Conservation (phyloP, 169 alveolate genomes). For the Cystoisospora suis region DNA sequence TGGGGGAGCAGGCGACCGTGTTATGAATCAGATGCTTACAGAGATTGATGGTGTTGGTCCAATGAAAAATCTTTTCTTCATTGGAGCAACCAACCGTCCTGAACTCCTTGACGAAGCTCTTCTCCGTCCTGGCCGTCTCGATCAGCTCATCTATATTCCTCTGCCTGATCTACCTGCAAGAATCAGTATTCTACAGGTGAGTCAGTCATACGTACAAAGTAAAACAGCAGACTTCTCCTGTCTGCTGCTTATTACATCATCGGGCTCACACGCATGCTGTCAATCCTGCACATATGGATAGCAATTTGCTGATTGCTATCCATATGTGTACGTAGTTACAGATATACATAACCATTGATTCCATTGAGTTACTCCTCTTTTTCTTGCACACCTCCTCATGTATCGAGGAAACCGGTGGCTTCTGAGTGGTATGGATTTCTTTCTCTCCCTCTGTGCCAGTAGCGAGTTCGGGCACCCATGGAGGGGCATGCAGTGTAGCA, state of each 20-base stretch:
- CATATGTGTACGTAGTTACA: not conserved
- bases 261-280: no score
- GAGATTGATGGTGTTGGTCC: slow-evolving; percentile 99
- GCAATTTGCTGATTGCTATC: not conserved
- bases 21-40: slow-evolving; percentile 98
- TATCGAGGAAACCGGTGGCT: no score
- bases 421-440: no score
- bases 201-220: slow-evolving; percentile 24
- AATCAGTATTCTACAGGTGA: slow-evolving; percentile 89
- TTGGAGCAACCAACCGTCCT: slow-evolving; percentile 99
- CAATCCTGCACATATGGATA: not conserved
- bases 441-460: no score
- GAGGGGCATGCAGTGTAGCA: no score
- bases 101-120: slow-evolving; percentile 99
- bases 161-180: slow-evolving; percentile 99
- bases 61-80: slow-evolving; percentile 98
- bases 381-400: not conserved
- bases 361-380: not conserved
- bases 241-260: no score
- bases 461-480: no score
- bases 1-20: slow-evolving; percentile 99
- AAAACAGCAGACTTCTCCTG: no score
- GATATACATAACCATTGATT: not conserved
- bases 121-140: slow-evolving; percentile 99
- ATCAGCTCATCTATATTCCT: slow-evolving; percentile 99